Base-by-base conservation (phyloP, 2,329 filamentous ascomycete genomes). In the Alternaria infectoria region DNA sequence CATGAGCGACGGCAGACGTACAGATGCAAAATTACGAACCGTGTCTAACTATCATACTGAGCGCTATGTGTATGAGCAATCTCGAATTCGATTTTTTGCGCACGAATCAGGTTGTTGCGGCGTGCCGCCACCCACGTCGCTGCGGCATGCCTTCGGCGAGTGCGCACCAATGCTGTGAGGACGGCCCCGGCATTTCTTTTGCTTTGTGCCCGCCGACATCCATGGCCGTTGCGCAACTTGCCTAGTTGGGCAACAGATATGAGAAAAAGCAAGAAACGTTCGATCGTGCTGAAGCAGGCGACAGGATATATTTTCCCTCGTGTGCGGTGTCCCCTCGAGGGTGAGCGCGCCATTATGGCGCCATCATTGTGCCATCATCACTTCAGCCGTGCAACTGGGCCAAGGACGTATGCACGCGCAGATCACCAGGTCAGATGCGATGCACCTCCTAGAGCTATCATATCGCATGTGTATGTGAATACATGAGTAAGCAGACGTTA, bases 201-300 rank as follows among this genome's bases (percentile, higher is more conserved):
- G 54, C 40, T 46, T 52, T 40, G 64, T 51, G 62, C 58, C 64
- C 64, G 64, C 64, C 51, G 64, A 44, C 23, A 67, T 65, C 64
- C 15, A 67, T 58, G 58, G 40, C 26, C 52, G 25, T 26, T 25
- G 44, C 32, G 19, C 11, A 23, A 57, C 46, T 54, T 67, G 54
- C 64, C 62, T 44, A 32, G 54, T 65, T 54, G 43, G 59, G 64
- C 25, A 59, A 51, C 15, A 30, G n/a, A 15, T 5, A 7, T 47
- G 23, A 4, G 28, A 13, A 36, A 51, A 51, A 51, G 28, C 49
- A 51, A 51, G 49, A 51, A 21, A 36, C 2, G 49, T 15, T 21
- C 7, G 26, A 51, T 30, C 13, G 3, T n/a, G 13, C 21, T 13
- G 11, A 50, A 8, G 47, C 47, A n/a, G 17, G 28, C 17, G n/a